Evolutionary conservation across 2,329 filamentous ascomycete species (phyloP), one percentile per base, ranked within the genome.

Genomic region (Juglanconis oblonga): DNA sequence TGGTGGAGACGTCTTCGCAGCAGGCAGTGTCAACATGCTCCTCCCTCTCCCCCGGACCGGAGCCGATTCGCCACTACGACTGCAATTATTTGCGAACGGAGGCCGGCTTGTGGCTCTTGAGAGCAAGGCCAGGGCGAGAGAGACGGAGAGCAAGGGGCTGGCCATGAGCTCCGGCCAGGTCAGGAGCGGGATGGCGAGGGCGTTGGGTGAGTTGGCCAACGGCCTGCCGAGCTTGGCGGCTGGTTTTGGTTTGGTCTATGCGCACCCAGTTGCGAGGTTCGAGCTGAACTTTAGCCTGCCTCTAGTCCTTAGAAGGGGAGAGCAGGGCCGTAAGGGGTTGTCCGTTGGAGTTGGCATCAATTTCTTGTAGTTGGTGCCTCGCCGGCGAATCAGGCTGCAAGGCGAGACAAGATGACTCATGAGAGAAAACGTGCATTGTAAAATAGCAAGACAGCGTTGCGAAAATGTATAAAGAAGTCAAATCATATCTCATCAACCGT

Each of bases 321-420:
- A 99, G 76, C 88, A 95, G 67, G 88, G 87, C 14, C 86, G 94
- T 58, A 99, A 99, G 77, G 95, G 95, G 1, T 72, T 99, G 64
- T 92, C 95, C 73, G 88, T 99, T 68, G 95, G 95, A n/a, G 91
- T 99, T 45, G 95, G 95, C 53, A 92, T 99, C 71, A 96, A 91
- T 77, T 97, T 99, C 73, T 77, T 98, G 81, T 98, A 89, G 24
- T 48, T 5, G 67, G 44, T 5, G 14, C 32, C n/a, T 7, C 31
- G 54, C 35, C 24, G 40, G 36, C 13, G 2, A 11, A 35, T 36
- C 42, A 48, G 29, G n/a, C 36, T 32, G 33, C 9, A 13, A 3
- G 47, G n/a, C 8, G 40, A 40, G 9, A 14, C 11, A 17, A 17
- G 38, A 10, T 14, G 13, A 8, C 29, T 29, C 9, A 10, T 11